phyloP scores from a whole-genome alignment of 352 stramenopile genomes.

The Pythium scleroteichum region DNA sequence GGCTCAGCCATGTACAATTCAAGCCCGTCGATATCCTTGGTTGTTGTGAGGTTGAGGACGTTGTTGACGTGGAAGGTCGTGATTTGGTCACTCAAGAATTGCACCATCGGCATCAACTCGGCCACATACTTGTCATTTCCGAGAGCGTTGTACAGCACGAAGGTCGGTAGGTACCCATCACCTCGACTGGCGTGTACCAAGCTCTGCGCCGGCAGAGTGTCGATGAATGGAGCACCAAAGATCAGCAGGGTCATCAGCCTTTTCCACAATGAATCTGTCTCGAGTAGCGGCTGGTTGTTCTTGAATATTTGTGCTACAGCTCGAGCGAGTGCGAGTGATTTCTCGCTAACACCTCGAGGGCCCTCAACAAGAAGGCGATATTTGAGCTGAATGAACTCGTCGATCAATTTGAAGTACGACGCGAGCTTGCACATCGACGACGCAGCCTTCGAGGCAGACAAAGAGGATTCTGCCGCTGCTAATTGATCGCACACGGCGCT shows the following conservation, averaged over 20 bases:
- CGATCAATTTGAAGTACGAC: constrained; percentile 15
- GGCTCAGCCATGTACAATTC: constrained; percentile 7
- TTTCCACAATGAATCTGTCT: constrained; percentile 9
- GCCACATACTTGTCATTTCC: constrained; percentile 4
- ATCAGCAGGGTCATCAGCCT: constrained; percentile 13
- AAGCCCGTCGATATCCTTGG: constrained; percentile 2
- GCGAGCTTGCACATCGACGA: constrained; percentile 5
- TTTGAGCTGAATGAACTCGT: constrained; percentile 13
- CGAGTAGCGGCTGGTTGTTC: constrained; percentile 4
- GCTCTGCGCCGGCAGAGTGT: not conserved
- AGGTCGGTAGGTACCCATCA: constrained; percentile 2
- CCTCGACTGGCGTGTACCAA: not conserved
- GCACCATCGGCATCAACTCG: constrained; percentile 1
- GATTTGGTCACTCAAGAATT: constrained; percentile 12
- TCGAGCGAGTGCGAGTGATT: not conserved
- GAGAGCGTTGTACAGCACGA: constrained; percentile 3
- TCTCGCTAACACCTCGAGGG: constrained; percentile 3
- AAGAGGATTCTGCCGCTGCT: not conserved
- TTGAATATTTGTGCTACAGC: constrained; percentile 5
- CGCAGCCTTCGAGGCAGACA: not conserved
- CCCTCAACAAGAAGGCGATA: constrained; percentile 8
- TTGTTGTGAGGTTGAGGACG: constrained; percentile 1
- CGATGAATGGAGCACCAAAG: constrained; percentile 5
- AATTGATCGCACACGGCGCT: constrained; percentile 8
- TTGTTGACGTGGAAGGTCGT: constrained; percentile 14